Conservation (phyloP, 305 asterid genomes). For the Fraxinus velutina region DNA sequence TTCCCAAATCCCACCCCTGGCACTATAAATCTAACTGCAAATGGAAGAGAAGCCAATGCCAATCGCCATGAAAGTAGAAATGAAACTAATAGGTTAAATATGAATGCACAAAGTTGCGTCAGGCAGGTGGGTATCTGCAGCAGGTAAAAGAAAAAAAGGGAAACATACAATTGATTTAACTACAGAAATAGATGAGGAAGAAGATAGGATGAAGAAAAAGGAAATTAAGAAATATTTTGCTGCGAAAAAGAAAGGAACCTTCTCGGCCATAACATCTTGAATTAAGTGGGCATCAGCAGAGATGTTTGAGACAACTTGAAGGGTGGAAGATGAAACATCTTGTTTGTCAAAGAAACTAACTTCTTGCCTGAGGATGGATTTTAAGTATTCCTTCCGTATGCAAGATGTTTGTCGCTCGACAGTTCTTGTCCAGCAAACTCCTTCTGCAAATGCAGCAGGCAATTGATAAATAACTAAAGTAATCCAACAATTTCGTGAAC, state of each 20-base stretch:
- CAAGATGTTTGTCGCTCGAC: slow-evolving; percentile 67
- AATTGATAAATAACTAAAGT: neutral
- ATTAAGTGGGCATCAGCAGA: slow-evolving; percentile 49
- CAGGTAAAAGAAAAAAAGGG: neutral
- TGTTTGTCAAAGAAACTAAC: slow-evolving; percentile 50
- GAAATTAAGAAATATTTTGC: neutral
- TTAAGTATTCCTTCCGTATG: slow-evolving; percentile 41
- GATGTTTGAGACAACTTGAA: slow-evolving; percentile 47
- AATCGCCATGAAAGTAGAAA: slow-evolving; percentile 58
- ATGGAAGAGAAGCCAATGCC: slow-evolving; percentile 53
- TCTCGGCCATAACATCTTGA: slow-evolving; percentile 57
- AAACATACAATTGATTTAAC: neutral
- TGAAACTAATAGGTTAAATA: slow-evolving; percentile 33
- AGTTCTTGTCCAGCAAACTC: slow-evolving; percentile 65
- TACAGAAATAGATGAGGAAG: neutral
- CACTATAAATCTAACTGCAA: slow-evolving; percentile 33
- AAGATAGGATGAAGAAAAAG: slow-evolving; percentile 6
- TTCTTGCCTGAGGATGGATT: slow-evolving; percentile 58
- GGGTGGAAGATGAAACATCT: slow-evolving; percentile 42
- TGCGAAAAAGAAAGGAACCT: slow-evolving; percentile 28
- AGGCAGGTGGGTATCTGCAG: slow-evolving; percentile 57
- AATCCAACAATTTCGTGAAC: neutral
- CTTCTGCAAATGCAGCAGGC: slow-evolving; percentile 33
- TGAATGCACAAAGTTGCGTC: slow-evolving; percentile 37
- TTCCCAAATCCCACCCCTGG: slow-evolving; percentile 52